phyloP scores from a whole-genome alignment of 805 yeast species.

The Cyberlindnera americana region DNA sequence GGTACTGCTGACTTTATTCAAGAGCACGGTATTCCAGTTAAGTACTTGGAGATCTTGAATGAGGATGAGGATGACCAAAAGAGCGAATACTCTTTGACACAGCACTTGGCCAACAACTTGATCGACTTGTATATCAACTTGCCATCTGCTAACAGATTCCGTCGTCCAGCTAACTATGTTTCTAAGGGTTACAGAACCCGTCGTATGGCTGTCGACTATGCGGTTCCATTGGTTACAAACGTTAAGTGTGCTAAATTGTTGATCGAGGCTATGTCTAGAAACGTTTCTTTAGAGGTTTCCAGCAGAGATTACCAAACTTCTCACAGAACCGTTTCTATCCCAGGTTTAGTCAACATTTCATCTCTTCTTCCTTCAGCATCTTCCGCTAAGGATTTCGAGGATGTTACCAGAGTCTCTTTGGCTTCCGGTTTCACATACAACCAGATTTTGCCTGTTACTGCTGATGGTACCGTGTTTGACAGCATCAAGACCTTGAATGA shows the following conservation, averaged over 20 bases:
- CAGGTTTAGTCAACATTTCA: slow-evolving; percentile 83
- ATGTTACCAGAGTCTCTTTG: slow-evolving; percentile 65
- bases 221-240: slow-evolving; percentile 95
- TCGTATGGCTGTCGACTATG: slow-evolving; percentile 99
- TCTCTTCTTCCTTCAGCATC: slow-evolving; percentile 72
- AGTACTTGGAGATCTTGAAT: slow-evolving; percentile 83
- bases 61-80: slow-evolving; percentile 74
- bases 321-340: slow-evolving; percentile 74
- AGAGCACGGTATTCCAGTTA: slow-evolving; percentile 92
- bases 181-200: slow-evolving; percentile 97
- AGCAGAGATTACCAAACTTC: slow-evolving; percentile 88
- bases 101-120: slow-evolving; percentile 93
- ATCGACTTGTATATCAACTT: slow-evolving; percentile 94
- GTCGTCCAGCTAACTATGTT: slow-evolving; percentile 98
- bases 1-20: slow-evolving; percentile 98
- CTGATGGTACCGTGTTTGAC: slow-evolving; percentile 57
- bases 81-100: slow-evolving; percentile 91
- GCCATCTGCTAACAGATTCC: slow-evolving; percentile 95
- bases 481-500: slow-evolving; percentile 63
- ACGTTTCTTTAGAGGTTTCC: slow-evolving; percentile 59
- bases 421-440: slow-evolving; percentile 87
- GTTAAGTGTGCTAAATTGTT: slow-evolving; percentile 95
- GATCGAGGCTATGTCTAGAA: slow-evolving; percentile 88
- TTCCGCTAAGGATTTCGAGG: slow-evolving; percentile 52
- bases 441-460: slow-evolving; percentile 71